Evolutionary conservation across 2,329 filamentous ascomycete genomes (phyloP).

Genomic region (Huntiella moniliformis): DNA sequence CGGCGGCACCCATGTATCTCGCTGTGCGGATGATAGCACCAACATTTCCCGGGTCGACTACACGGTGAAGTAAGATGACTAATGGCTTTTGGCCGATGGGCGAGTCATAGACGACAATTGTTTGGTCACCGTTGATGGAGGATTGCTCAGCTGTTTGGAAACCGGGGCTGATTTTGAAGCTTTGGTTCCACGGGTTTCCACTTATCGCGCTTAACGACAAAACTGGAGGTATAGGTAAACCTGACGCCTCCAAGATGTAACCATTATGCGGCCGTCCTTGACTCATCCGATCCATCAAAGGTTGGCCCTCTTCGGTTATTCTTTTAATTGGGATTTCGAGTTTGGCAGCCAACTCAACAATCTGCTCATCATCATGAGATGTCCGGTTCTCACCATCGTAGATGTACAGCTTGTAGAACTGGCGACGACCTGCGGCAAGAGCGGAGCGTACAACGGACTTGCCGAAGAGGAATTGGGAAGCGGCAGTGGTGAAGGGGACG

Average conservation of each 20-base stretch:
- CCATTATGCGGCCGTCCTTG: constrained; percentile 76
- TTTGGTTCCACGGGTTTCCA: constrained; percentile 23
- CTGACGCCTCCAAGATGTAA: constrained; percentile 69
- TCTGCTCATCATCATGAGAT: constrained; percentile 24
- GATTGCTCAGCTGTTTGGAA: constrained; percentile 58
- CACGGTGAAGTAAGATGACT: constrained; percentile 54
- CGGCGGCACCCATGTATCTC: constrained; percentile 77
- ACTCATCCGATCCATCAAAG: constrained; percentile 67
- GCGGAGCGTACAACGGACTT: constrained; percentile 64
- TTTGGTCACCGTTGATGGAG: constrained; percentile 42
- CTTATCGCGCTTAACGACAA: constrained; percentile 33
- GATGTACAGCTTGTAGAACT: constrained; percentile 72
- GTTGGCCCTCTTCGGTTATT: constrained; percentile 42
- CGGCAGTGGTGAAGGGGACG: constrained; percentile 51
- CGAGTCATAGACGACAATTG: constrained; percentile 2
- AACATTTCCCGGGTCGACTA: constrained; percentile 75
- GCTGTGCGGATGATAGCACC: constrained; percentile 78
- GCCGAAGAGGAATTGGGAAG: constrained; percentile 84
- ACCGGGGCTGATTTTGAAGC: constrained; percentile 41
- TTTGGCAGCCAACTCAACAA: constrained; percentile 31
- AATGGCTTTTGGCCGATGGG: constrained; percentile 37
- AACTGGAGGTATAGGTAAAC: constrained; percentile 54
- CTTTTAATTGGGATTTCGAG: constrained; percentile 35
- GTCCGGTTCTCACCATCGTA: constrained; percentile 40
- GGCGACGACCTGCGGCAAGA: constrained; percentile 44